Base-by-base conservation (phyloP, 2,329 filamentous ascomycete species). In the Aaosphaeria pasadenensis region DNA sequence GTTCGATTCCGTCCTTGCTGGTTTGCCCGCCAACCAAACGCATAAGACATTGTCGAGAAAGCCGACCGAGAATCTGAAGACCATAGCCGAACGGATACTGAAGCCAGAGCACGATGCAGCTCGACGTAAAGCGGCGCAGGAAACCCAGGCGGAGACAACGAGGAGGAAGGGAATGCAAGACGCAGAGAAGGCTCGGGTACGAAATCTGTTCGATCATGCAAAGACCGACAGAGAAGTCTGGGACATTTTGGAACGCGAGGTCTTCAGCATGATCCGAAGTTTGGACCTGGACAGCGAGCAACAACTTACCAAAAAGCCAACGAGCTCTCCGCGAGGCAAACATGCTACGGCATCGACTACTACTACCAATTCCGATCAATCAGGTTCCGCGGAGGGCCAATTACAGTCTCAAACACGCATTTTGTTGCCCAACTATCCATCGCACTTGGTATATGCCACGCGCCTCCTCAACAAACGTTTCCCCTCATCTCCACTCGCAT, bases 201-300 rank as follows among this genome's bases (percentile, higher is more conserved):
- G 81, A 52, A 53, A 56, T 5, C 59, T 81, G 36, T 79, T 91
- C 71, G 67, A 72, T 7, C 63, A 58, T 2, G 84, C 84, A 13
- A 56, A 72, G 49, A 81, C 81, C 0, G 88, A 91, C 56, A 70
- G 77, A 17, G 80, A 82, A 44, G 73, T 90, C 7, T 91, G 87
- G 86, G 66, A 81, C 5, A 67, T 86, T 3, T 74, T 91, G 63
- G 82, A 89, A 51, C 64, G 72, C 4, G 80, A 89, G 44, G 83
- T 91, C 9, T 88, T 91, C 56, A 74, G 77, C 1, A 69, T 85
- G 52, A 78, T 86, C 0, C 62, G 69, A 4, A 77, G 73, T 49
- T 69, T 89, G 17, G 79, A 83, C 7, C 73, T 88, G 9, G 63
- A 72, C 45, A 64, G 42, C 5, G 5, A 38, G 39, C 7, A n/a